phyloP scores from a whole-genome alignment of 2,329 filamentous ascomycete genomes.

The Claviceps arundinis region DNA sequence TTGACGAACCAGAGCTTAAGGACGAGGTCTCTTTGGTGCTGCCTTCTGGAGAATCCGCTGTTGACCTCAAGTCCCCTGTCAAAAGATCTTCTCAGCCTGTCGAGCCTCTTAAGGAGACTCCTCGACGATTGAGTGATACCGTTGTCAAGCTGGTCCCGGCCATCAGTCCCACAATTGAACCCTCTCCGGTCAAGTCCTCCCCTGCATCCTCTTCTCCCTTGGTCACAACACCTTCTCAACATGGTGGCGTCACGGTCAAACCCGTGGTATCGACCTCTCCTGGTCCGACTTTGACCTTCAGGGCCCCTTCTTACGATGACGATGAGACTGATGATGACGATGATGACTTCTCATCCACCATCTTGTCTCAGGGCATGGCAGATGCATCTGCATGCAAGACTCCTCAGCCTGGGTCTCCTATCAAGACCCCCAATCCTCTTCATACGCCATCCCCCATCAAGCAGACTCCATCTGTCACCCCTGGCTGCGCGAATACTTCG shows the following conservation, averaged over 20 bases:
- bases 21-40: slow-evolving; percentile 12
- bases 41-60: slow-evolving; percentile 9
- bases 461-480: not conserved
- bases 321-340: not conserved
- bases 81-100: slow-evolving; percentile 17
- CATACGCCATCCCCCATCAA: not conserved
- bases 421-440: not conserved
- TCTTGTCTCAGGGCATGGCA: not conserved
- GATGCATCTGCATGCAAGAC: not conserved
- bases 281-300: not conserved
- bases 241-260: not conserved
- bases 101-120: slow-evolving; percentile 14
- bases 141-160: slow-evolving; percentile 18
- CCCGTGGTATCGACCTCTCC: not conserved
- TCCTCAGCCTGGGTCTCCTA: not conserved
- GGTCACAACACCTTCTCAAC: slow-evolving; percentile 4
- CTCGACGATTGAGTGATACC: slow-evolving; percentile 15
- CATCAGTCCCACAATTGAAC: slow-evolving; percentile 10
- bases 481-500: slow-evolving; percentile 6
- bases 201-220: slow-evolving; percentile 16
- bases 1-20: slow-evolving; percentile 16
- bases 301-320: not conserved
- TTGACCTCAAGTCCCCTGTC: slow-evolving; percentile 16
- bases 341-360: not conserved
- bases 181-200: slow-evolving; percentile 19